Base-by-base conservation (phyloP, 78 protist species). In the Ministeria vibrans region DNA sequence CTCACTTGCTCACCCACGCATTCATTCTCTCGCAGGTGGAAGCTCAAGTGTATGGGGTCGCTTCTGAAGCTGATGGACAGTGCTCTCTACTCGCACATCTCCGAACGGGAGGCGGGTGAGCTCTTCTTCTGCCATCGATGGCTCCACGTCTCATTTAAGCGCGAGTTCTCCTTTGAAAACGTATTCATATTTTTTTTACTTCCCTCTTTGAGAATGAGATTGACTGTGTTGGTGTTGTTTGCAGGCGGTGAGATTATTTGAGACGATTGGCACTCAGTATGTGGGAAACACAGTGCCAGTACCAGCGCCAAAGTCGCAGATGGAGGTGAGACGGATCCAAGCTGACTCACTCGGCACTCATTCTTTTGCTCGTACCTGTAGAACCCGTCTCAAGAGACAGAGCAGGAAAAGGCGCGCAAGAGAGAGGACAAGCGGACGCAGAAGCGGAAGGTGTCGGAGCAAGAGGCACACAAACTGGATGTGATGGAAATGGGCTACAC, bases 111-210 rank as follows among this genome's bases (percentile, higher is more conserved):
- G 25, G 7, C 34, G 71, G 9, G 25, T 30, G 7, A 32, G 18
- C 74, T 71, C 62, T 39, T 38, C 34, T 71, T 71, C 38, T 11
- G 28, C 13, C 7, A 20, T 59, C 76, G 76, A 30, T 71, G 76
- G 76, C 45, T 71, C 23, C 76, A 44, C 27, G 62, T 71, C 61
- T 15, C 22, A 15, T 71, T 71, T 59, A 42, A 44, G 53, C 76
- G 76, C 36, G 76, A 71, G 36, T 71, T 71, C 25, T 1, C 18
- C 3, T 44, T 44, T 23, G 61, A 71, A 1, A 39, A 71, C 28
- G 76, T 41, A 46, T 3, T 63, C 43, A 7, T 2, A 7, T 34
- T 63, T 11, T 63, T 7, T 32, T 30, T 5, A 61, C 13, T 61
- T 13, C 36, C 20, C 68, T 5, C 20, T n/a, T 61, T 18, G 68